A percentile compares a stretch with the other conserved stretches of the same genome.
Evolutionary conservation across 1,139 yeast species (phyloP).

Genomic region (Magnusiomyces fungicola): DNA sequence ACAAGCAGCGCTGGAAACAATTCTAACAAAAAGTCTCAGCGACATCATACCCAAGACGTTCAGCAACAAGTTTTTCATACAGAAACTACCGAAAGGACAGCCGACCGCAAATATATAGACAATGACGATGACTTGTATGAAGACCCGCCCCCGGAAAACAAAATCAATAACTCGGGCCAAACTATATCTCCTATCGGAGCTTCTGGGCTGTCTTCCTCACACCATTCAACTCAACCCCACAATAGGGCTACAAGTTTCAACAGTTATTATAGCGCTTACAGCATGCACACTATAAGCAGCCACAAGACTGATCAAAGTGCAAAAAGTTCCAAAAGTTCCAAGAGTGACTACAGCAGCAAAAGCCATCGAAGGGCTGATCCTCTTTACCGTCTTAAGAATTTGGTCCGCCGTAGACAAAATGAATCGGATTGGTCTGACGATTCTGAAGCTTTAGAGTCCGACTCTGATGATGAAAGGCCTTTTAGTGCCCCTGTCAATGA

Average conservation of each 20-base stretch:
- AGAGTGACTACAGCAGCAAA: neutral
- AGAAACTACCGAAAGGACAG: neutral
- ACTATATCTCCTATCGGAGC: too few relatives aligned
- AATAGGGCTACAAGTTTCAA: neutral
- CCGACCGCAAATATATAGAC: too few relatives aligned
- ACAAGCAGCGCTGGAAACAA: neutral
- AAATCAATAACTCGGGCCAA: too few relatives aligned
- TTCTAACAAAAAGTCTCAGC: too few relatives aligned
- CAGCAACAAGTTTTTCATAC: neutral
- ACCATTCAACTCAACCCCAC: too few relatives aligned
- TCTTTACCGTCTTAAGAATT: neutral
- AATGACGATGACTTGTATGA: neutral
- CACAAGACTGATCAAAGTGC: neutral
- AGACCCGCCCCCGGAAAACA: too few relatives aligned
- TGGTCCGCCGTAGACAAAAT: neutral
- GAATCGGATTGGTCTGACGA: neutral
- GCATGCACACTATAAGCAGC: neutral
- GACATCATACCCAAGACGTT: too few relatives aligned
- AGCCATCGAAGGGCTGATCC: conserved; percentile 4
- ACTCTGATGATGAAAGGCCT: neutral
- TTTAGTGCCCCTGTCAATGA: neutral
- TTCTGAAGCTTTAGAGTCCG: neutral
- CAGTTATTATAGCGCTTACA: conserved; percentile 1
- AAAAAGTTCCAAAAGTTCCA: neutral
- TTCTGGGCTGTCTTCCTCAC: too few relatives aligned